Percentiles rank a stretch among this genome's conserved stretches.
Conservation (phyloP, 116 monocot genomes). For the Zostera marina region DNA sequence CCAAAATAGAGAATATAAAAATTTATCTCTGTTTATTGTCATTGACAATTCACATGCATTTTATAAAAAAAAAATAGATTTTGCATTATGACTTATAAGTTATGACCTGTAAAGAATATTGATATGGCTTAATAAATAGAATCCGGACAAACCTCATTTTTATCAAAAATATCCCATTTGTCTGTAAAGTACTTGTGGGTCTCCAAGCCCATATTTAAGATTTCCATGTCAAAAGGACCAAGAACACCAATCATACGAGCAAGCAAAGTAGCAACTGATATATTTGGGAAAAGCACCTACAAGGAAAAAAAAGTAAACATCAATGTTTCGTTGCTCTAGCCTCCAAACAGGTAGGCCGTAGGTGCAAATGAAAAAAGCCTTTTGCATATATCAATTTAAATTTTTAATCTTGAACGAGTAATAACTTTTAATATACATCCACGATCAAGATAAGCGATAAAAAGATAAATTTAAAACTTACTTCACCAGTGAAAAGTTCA, state of each 20-base stretch:
- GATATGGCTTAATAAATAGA: conserved; percentile 2
- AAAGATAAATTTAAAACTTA: conserved; percentile 3
- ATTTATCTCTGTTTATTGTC: not conserved
- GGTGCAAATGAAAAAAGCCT: not conserved
- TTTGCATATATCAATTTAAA: not conserved
- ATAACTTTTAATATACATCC: not conserved
- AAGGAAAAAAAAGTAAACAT: not conserved
- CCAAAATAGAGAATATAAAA: not conserved
- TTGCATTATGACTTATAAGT: not conserved
- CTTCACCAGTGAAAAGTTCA: conserved; percentile 18
- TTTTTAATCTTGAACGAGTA: not conserved
- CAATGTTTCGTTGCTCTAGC: too few species aligned
- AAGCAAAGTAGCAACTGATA: conserved; percentile 48
- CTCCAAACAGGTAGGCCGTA: not conserved
- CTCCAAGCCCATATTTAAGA: conserved; percentile 52
- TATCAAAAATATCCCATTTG: conserved; percentile 45
- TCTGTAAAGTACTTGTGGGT: conserved; percentile 71
- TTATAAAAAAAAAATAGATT: not conserved
- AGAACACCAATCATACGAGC: conserved; percentile 72
- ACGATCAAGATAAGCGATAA: not conserved
- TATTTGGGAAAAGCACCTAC: conserved; percentile 88
- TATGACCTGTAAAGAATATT: not conserved
- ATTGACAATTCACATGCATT: not conserved
- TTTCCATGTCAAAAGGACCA: conserved; percentile 74
- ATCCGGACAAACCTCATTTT: conserved; percentile 48